These are phyloP conservation scores for Aspergillus ostianus DNA, from an alignment of 495 filamentous ascomycete species.

Conservation along the genomic window DNA sequence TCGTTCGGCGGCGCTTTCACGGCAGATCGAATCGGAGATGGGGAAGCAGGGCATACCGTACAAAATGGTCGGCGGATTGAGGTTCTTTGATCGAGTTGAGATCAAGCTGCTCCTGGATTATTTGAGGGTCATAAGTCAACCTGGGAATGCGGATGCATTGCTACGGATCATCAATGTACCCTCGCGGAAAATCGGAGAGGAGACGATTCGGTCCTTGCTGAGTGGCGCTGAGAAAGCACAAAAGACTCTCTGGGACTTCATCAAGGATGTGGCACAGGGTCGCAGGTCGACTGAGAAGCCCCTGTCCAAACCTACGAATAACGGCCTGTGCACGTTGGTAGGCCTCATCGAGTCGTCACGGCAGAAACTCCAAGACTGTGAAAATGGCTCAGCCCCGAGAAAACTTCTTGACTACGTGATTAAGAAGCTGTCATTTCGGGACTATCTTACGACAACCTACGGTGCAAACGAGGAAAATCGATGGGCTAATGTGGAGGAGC, in stretches of 20 bases:
- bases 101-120: constrained; percentile 91
- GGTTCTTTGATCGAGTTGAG: constrained; percentile 91
- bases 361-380: constrained; percentile 55
- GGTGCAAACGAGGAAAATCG: constrained; percentile 74
- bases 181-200: constrained; percentile 75
- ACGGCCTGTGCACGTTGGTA: constrained; percentile 59
- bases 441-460: constrained; percentile 67
- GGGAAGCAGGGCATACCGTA: constrained; percentile 87
- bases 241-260: constrained; percentile 68
- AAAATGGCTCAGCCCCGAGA: constrained; percentile 53
- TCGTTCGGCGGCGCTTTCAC: constrained; percentile 78
- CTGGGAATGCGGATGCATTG: constrained; percentile 84
- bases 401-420: constrained; percentile 75
- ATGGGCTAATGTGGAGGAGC: constrained; percentile 92
- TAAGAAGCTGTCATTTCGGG: constrained; percentile 68
- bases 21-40: constrained; percentile 79
- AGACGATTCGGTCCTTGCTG: constrained; percentile 71
- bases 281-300: constrained; percentile 63
- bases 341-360: constrained; percentile 60
- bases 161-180: constrained; percentile 85
- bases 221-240: constrained; percentile 68
- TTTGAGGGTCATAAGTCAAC: constrained; percentile 79
- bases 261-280: constrained; percentile 70
- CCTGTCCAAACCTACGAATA: constrained; percentile 64
- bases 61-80: constrained; percentile 87